Evolutionary conservation across 2,329 filamentous ascomycete species (phyloP), one percentile per base, ranked within the genome.

Genomic region (Colletotrichum godetiae): DNA sequence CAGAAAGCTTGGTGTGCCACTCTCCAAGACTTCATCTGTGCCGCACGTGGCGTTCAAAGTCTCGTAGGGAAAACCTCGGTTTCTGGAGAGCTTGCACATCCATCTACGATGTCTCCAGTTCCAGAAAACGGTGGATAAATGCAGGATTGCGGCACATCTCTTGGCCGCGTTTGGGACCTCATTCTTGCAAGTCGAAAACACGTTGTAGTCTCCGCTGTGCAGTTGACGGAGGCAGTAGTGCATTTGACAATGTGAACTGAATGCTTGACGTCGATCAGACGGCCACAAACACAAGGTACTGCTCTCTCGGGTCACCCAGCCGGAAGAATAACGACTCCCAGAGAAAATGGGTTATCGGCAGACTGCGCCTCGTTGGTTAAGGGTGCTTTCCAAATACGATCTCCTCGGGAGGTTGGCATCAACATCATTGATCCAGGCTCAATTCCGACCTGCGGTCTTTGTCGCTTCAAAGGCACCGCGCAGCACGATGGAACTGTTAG

Each of bases 251-350:
- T 27, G 33, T 8, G 15, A 49, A 4, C n/a, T 12, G 8, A n/a
- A 61, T 29, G 37, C 35, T 49, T 46, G 58, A 42, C 19, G 59
- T 31, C 24, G 59, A 62, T 52, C 59, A 62, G 59, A 62, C 59
- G 59, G 59, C 7, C 58, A 61, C 35, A 61, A 15, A 35, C 58
- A 33, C 35, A 27, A 15, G 13, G 42, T 13, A 27, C 59, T 37
- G n/a, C n/a, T 33, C 27, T 42, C 5, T 62, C 52, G 59, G 59
- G 59, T 62, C 15, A 10, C 8, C 22, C 52, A 24, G 10, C 27
- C 19, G 42, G 59, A 27, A 10, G 27, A 22, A 22, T 7, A 22
- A 8, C 15, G 37, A 19, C 24, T 49, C 27, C 4, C 22, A 60
- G 31, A 13, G 13, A 12, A 12, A 22, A n/a, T 6, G 27, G 13